Evolutionary conservation across 1,139 yeast genomes (phyloP), one percentile per base, ranked within the genome.

Genomic region (Debaryomyces robertsiae): DNA sequence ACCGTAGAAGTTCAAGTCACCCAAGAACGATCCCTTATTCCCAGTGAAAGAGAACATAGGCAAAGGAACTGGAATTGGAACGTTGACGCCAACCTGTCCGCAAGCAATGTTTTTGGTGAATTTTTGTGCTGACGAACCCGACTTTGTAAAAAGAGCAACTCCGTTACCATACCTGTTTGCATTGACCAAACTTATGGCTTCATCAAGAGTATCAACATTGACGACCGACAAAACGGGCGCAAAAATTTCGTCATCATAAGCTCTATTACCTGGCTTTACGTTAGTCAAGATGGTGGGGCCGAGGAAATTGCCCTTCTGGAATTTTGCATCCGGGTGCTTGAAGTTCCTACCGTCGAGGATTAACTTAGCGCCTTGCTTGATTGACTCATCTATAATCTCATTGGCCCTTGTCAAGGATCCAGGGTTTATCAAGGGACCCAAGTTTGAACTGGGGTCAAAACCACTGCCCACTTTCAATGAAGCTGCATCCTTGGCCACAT

Each of bases 1-100:
- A 46, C 93, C 93, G 62, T 84, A 84, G 61, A 84, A 84, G 70
- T 84, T 84, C 69, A 84, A 74, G 59, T 84, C 90, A 32, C 93
- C 91, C 52, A 83, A 70, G 76, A 84, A 83, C 2, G 89, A 82
- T 27, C 82, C 87, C 67, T 84, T 83, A 60, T 81, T 81, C 27
- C 93, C 93, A 18, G 91, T 84, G 68, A 84, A 84, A 4, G 89
- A 82, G 61, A 84, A 84, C 87, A 84, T 82, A 47, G 93, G 91
- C 58, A 84, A 68, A 44, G 91, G 91, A 15, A 84, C 93, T n/a
- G 91, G 93, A 49, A 84, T 84, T 19, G 93, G 91, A 36, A 84
- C 89, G 53, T 84, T 84, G 54, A 84, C 75, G 46, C 93, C 93
- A 42, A 84, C 86, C 64, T 84, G 91, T 19, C 93, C 93, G 45